Evolutionary conservation across 1,284 basidiomycete species (phyloP), one percentile per base, ranked within the genome.

Genomic region (Malassezia equina): DNA sequence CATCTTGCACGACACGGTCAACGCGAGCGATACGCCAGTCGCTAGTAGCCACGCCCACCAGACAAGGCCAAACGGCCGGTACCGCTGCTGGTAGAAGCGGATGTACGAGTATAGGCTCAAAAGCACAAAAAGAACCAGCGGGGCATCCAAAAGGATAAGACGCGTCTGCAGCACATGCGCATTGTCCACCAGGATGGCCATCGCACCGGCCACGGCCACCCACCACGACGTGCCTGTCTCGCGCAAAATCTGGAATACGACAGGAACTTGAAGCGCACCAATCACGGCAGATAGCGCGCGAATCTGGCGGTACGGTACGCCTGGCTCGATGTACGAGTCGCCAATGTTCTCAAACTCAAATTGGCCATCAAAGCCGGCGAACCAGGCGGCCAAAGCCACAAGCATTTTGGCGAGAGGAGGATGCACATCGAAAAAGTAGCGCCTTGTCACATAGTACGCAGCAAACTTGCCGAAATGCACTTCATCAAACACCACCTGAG

Each of bases 351-450:
- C 87, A 78, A 99, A 99, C 36, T 84, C 81, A 76, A 95, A 99
- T 51, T 84, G 78, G 27, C 93, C 94, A 67, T 95, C 86, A 73
- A 93, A 98, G 8, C 94, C 94, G 40, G 93, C 88, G 58, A 94
- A 85, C 87, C 89, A 96, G 59, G 90, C 94, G 24, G 87, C 86
- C 33, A 93, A 81, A 43, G 86, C 94, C 67, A 77, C 73, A 44
- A 73, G 62, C 32, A 72, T 58, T 42, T 72, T 66, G 13, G 71
- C 73, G 15, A 71, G 83, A 13, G 93, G 93, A 34, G 93, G 93
- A 71, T 99, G 94, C 4, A 99, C 94, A 75, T 99, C 94, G 79
- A 99, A 99, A 78, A 96, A 96, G 78, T 94, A 99, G 77, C 94
- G 83, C 61, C 90, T 81, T 51, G 79, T 79, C 67, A 50, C 55